Conservation (phyloP, 2,329 filamentous ascomycete species). For the Dactylonectria estremocensis region DNA sequence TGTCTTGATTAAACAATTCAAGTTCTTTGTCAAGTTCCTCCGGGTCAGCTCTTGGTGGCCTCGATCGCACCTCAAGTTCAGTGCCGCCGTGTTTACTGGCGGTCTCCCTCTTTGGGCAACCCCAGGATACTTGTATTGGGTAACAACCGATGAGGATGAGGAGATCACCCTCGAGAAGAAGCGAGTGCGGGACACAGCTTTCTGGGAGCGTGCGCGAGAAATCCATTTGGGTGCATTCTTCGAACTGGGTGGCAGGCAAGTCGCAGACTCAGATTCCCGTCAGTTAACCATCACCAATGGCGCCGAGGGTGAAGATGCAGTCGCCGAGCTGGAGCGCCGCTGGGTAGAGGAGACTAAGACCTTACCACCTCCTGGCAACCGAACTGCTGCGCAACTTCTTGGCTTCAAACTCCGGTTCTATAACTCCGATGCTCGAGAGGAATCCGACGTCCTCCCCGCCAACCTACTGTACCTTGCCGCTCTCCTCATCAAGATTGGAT, state of each 20-base stretch:
- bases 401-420: conserved; percentile 99
- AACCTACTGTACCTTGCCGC: conserved; percentile 95
- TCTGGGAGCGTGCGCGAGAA: conserved; percentile 86
- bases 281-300: conserved; percentile 58
- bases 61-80: conserved; percentile 66
- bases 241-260: conserved; percentile 83
- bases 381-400: conserved; percentile 92
- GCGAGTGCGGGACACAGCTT: conserved; percentile 77
- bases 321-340: conserved; percentile 72
- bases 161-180: conserved; percentile 69
- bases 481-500: conserved; percentile 95
- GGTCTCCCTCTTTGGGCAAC: conserved; percentile 90
- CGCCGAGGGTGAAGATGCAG: conserved; percentile 59
- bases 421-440: conserved; percentile 82
- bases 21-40: conserved; percentile 95
- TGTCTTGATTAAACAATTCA: conserved; percentile 90
- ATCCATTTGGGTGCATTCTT: conserved; percentile 89
- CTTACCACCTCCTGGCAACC: conserved; percentile 87
- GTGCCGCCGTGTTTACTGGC: conserved; percentile 64
- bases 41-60: conserved; percentile 98
- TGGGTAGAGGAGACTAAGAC: conserved; percentile 89
- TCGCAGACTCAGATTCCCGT: conserved; percentile 72
- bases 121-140: conserved; percentile 77
- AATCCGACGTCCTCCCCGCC: conserved; percentile 84
- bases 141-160: conserved; percentile 78